A percentile compares a stretch with the other conserved stretches of the same genome.
phyloP scores from a whole-genome alignment of 202 grass and related monocot genomes.

The Bolboschoenoplectus hybrid region DNA sequence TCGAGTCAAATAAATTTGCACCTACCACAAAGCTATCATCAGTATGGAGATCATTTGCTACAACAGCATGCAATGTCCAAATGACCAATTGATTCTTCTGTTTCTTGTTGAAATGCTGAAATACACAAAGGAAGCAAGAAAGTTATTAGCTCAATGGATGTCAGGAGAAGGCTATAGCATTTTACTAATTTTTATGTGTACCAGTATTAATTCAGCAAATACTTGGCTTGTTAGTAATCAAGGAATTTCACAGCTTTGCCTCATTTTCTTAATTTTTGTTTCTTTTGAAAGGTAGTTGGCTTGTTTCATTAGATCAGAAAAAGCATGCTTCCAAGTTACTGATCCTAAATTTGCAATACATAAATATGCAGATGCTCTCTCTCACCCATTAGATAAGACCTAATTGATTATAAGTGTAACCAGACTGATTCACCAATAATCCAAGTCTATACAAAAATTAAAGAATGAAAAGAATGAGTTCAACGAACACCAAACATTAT shows the following conservation, averaged over 20 bases:
- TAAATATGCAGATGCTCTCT: constrained; percentile 17
- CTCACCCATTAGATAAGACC: constrained; percentile 7
- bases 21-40: constrained; percentile 99
- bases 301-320: background rate
- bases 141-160: constrained; percentile 6
- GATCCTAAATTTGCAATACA: background rate
- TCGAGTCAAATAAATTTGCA: constrained; percentile 34
- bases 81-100: constrained; percentile 69
- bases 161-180: background rate
- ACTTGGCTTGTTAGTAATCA: background rate
- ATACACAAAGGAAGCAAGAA: constrained; percentile 31
- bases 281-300: background rate
- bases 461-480: background rate
- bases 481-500: background rate
- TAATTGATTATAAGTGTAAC: background rate
- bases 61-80: constrained; percentile 77
- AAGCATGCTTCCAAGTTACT: background rate
- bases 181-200: background rate
- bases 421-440: background rate
- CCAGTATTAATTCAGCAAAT: background rate
- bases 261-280: background rate
- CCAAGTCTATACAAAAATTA: background rate
- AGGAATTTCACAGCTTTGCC: background rate
- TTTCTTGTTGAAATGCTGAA: constrained; percentile 70
- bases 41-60: constrained; percentile 92